These are phyloP conservation scores for Chlamydomonas applanata DNA, from an alignment of 139 green algal species.

Conservation along the genomic window DNA sequence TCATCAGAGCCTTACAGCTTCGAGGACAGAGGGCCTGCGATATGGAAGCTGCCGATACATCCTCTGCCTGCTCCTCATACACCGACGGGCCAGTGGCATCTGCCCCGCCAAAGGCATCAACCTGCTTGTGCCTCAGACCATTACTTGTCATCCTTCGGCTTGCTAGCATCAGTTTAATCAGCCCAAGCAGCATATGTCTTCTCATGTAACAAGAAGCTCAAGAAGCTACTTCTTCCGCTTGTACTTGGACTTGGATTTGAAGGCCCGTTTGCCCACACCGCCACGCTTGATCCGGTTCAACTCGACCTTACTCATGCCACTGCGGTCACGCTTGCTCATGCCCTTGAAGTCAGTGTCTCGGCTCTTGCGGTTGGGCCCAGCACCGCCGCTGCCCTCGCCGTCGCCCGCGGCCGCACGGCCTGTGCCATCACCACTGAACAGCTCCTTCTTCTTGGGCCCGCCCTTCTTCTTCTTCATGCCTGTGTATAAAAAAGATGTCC, in stretches of 20 bases:
- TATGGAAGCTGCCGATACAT: too few species aligned
- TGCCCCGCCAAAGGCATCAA: too few species aligned
- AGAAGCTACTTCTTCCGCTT: slow-evolving; percentile 53
- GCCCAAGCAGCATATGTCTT: too few species aligned
- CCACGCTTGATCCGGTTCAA: slow-evolving; percentile 56
- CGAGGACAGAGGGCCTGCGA: too few species aligned
- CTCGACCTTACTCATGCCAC: slow-evolving; percentile 36
- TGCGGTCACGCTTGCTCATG: slow-evolving; percentile 15
- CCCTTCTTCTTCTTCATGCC: slow-evolving; percentile 31
- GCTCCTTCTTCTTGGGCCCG: slow-evolving; percentile 26
- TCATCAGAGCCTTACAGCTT: too few species aligned
- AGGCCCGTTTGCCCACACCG: slow-evolving; percentile 65
- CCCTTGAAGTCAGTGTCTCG: slow-evolving; percentile 11
- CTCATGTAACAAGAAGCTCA: too few species aligned
- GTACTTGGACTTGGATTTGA: slow-evolving; percentile 81
- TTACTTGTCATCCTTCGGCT: too few species aligned
- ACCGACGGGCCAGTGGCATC: too few species aligned
- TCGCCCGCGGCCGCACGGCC: slow-evolving; percentile 9
- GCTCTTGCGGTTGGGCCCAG: slow-evolving; percentile 5
- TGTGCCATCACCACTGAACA: slow-evolving; percentile 54
- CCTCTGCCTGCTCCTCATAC: too few species aligned
- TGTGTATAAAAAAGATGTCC: too few species aligned
- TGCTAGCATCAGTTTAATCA: too few species aligned
- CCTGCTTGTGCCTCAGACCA: too few species aligned
- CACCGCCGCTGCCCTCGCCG: slow-evolving; percentile 3